phyloP scores from a whole-genome alignment of 768 basidiomycete species.

The Suillus subalutaceus region DNA sequence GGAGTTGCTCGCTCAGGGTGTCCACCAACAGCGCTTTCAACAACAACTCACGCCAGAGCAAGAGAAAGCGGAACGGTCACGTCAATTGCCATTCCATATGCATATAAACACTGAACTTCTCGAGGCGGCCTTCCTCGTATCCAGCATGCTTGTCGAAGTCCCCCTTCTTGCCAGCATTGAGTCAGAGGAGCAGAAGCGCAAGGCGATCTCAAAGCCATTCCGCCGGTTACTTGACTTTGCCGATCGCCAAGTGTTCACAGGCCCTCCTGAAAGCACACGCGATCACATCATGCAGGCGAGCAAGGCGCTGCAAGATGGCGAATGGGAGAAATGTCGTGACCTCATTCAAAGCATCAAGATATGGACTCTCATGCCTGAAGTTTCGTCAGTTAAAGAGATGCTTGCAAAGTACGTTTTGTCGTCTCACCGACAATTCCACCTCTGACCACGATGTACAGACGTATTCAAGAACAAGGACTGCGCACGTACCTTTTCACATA shows the following conservation, averaged over 20 bases:
- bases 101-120: conserved; percentile 98
- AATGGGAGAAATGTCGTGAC: conserved; percentile 96
- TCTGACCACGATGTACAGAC: conserved; percentile 48
- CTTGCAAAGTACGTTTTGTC: conserved; percentile 69
- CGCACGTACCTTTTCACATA: conserved; percentile 99
- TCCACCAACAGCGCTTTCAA: conserved; percentile 91
- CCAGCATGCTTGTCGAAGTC: conserved; percentile 98
- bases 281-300: conserved; percentile 99
- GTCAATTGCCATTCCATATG: conserved; percentile 98
- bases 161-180: conserved; percentile 94
- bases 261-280: conserved; percentile 96
- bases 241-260: conserved; percentile 96
- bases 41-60: conserved; percentile 85
- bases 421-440: neutral
- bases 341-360: conserved; percentile 96
- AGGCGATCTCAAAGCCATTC: conserved; percentile 96
- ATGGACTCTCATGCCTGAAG: conserved; percentile 96
- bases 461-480: conserved; percentile 97
- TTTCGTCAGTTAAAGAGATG: conserved; percentile 88
- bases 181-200: conserved; percentile 90
- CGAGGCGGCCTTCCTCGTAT: conserved; percentile 96
- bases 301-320: conserved; percentile 93
- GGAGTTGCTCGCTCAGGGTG: conserved; percentile 95
- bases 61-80: conserved; percentile 93
- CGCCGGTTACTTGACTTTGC: conserved; percentile 93